Evolutionary conservation across 2,329 filamentous ascomycete genomes (phyloP), one percentile per base, ranked within the genome.

Genomic region (Lecanicillium sp.): DNA sequence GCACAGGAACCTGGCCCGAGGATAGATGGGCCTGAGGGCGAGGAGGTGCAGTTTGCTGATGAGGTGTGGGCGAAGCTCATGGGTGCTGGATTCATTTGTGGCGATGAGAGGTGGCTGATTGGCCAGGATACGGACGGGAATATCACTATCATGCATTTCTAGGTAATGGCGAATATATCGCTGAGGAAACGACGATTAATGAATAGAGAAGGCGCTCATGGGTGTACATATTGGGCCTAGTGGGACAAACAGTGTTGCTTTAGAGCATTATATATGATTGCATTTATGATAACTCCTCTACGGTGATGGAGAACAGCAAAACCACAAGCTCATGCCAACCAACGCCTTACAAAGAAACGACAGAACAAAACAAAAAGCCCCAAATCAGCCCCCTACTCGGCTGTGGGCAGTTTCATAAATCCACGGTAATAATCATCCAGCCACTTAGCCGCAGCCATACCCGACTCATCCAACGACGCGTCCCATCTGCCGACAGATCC

Each of bases 101-200:
- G 77, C 2, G 73, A 78, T 44, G 77, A 81, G 54, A 57, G 73
- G 39, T 81, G 76, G 67, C 38, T 81, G n/a, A 55, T 81, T 10
- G 77, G 78, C 1, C 72, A 81, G 57, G 77, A 76, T 49, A 45
- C 47, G 2, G 51, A 61, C 8, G 64, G 71, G 22, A 63, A 67
- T 43, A 53, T 81, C 33, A 72, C 74, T 1, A 57, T 81, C 40
- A 58, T 72, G 42, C 55, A 66, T 39, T 81, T 81, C 44, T 69
- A 49, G 59, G 11, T 7, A 11, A 25, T 25, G 22, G n/a, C n/a
- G n/a, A n/a, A n/a, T n/a, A n/a, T n/a, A n/a, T n/a, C n/a, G n/a
- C n/a, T n/a, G n/a, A n/a, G n/a, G n/a, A n/a, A n/a, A n/a, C n/a
- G n/a, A n/a, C n/a, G n/a, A n/a, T n/a, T n/a, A n/a, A n/a, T n/a